Percentiles rank a stretch among this genome's conserved stretches.
Evolutionary conservation across 106 monocot species (phyloP).

Genomic region (Phalaenopsis equestris): DNA sequence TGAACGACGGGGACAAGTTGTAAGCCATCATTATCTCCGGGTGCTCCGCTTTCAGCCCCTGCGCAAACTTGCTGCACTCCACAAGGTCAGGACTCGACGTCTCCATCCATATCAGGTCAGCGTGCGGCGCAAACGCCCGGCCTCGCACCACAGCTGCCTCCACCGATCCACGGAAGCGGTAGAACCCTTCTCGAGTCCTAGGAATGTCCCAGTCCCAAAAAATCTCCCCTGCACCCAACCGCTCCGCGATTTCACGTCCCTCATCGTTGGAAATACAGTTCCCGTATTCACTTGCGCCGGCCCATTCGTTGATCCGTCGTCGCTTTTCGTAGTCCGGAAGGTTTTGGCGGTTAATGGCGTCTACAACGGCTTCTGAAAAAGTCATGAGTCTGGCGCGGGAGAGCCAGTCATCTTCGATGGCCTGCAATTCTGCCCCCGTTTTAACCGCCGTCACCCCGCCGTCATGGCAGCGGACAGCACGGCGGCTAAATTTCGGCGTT

Average conservation of each 20-base stretch:
- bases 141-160: slow-evolving; percentile 65
- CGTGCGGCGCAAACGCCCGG: slow-evolving; percentile 56
- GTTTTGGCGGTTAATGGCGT: slow-evolving; percentile 37
- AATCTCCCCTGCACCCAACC: slow-evolving; percentile 43
- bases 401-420: slow-evolving; percentile 61
- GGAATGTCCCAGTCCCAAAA: slow-evolving; percentile 99
- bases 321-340: slow-evolving; percentile 34
- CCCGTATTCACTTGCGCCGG: slow-evolving; percentile 14
- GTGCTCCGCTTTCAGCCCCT: slow-evolving; percentile 43
- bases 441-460: slow-evolving; percentile 44
- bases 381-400: slow-evolving; percentile 57
- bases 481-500: slow-evolving; percentile 32
- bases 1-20: slow-evolving; percentile 96
- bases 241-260: slow-evolving; percentile 36
- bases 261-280: slow-evolving; percentile 58
- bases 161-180: slow-evolving; percentile 73
- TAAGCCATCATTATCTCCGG: slow-evolving; percentile 86
- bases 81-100: slow-evolving; percentile 71
- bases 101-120: slow-evolving; percentile 91
- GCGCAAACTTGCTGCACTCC: slow-evolving; percentile 66
- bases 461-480: slow-evolving; percentile 52
- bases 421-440: slow-evolving; percentile 60
- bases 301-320: slow-evolving; percentile 47
- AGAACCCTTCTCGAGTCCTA: slow-evolving; percentile 84
- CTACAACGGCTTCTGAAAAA: slow-evolving; percentile 54